Conservation (phyloP, 768 basidiomycete genomes). For the Fomitopsis serialis region DNA sequence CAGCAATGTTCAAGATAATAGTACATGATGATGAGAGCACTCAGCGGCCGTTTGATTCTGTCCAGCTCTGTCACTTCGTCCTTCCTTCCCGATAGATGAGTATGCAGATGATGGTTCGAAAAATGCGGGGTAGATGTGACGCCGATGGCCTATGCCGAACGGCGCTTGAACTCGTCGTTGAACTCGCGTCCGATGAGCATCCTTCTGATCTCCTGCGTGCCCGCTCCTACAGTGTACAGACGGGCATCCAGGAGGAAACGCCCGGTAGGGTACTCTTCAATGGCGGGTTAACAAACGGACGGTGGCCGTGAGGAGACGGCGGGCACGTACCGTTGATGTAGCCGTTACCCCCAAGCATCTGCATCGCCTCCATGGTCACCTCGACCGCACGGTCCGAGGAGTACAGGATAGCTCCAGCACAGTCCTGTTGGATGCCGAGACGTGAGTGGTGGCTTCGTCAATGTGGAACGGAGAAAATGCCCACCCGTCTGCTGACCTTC, state of each 20-base stretch:
- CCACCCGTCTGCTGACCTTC: constrained; percentile 69
- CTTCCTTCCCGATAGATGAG: too few species aligned
- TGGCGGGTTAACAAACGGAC: neutral
- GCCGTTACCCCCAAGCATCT: constrained; percentile 91
- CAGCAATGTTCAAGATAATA: too few species aligned
- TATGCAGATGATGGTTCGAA: too few species aligned
- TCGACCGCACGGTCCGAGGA: constrained; percentile 91
- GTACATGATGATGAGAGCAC: too few species aligned
- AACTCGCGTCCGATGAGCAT: constrained; percentile 95
- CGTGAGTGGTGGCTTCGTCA: neutral
- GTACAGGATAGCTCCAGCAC: constrained; percentile 91
- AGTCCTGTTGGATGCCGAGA: too few species aligned
- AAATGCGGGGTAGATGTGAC: too few species aligned
- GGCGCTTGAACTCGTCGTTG: constrained; percentile 57
- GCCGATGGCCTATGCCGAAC: constrained; percentile 2
- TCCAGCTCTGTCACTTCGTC: too few species aligned
- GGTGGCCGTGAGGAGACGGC: neutral
- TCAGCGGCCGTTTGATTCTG: too few species aligned
- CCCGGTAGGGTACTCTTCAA: constrained; percentile 81
- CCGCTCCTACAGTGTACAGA: constrained; percentile 93
- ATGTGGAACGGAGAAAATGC: constrained; percentile 20
- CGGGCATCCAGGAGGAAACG: constrained; percentile 83
- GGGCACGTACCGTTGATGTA: constrained; percentile 81
- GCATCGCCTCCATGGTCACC: constrained; percentile 87
- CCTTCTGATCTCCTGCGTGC: constrained; percentile 90